Base-by-base conservation (phyloP, 2,329 filamentous ascomycete species). In the Sarocladium brachiariae region DNA sequence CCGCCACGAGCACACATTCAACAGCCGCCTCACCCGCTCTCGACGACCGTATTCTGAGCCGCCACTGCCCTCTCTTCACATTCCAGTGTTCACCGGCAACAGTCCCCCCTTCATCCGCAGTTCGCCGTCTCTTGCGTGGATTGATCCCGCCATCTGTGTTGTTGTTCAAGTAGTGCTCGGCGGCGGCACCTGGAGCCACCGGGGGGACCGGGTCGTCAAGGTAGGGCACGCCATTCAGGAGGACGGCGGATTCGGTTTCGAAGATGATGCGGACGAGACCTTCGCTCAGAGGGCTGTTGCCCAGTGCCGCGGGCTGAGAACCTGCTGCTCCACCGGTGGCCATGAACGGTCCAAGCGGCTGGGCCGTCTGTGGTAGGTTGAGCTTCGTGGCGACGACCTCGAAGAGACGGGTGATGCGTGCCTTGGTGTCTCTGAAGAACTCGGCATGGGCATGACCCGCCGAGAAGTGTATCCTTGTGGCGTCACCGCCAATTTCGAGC, bases 341-440 rank as follows among this genome's bases (percentile, higher is more conserved):
- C 78, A 87, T 84, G 64, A 87, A 74, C 33, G 87, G 68, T 7
- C 86, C 84, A 1, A 87, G 66, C 0, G 85, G 80, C 52, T 78
- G 73, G 0, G 73, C 75, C 1, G 75, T 76, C 0, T 72, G 71
- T 10, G 86, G 81, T 5, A 90, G 65, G 55, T 84, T 86, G 57
- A 93, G 78, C 64, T 92, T 95, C 30, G 84, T 84, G 2, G 86
- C 81, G n/a, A 96, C 77, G 8, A 95, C 84, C 58, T 89, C 84
- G 56, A 95, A 81, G 5, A 96, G 71, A 50, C 83, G 84, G 0
- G 81, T 77, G 16, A 96, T 75, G 49, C 88, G 78, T 10, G 80
- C 75, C 56, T 86, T 85, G 4, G 83, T 80, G 43, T 86, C 78
- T 13, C 81, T 80, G 57, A 87, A 80, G 68, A 96, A 95, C 55